Conservation (phyloP, 2,329 filamentous ascomycete species). For the Aureobasidium sp. region DNA sequence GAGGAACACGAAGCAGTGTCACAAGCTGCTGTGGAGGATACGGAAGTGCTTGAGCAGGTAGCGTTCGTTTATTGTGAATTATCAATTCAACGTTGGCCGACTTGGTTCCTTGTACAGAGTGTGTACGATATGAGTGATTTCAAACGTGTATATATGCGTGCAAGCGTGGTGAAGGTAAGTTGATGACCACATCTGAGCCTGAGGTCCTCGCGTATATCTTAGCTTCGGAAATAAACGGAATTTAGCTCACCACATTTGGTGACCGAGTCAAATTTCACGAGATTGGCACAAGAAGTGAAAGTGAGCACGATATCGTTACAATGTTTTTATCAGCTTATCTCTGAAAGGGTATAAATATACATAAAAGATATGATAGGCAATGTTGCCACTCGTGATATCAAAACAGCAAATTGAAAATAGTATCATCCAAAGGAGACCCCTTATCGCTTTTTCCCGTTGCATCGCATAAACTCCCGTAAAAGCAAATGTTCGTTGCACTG, state of each 20-base stretch:
- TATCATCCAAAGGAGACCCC: background rate
- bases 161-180: background rate
- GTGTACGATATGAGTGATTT: background rate
- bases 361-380: background rate
- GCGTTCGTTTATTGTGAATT: background rate
- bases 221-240: no score
- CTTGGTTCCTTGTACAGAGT: no score
- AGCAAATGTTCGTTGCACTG: slow-evolving; percentile 5
- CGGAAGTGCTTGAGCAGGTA: no score
- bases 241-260: no score
- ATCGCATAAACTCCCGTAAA: background rate
- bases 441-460: background rate
- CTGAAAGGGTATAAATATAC: background rate
- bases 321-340: background rate
- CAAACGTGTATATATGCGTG: background rate
- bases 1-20: background rate
- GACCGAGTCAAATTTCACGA: background rate
- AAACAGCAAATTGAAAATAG: background rate
- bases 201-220: no score
- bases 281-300: background rate
- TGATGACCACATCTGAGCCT: background rate
- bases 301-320: background rate
- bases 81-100: background rate
- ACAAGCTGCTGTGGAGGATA: background rate
- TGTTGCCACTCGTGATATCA: background rate